Conservation (phyloP, 768 basidiomycete genomes). For the Lactarius akahatsu region DNA sequence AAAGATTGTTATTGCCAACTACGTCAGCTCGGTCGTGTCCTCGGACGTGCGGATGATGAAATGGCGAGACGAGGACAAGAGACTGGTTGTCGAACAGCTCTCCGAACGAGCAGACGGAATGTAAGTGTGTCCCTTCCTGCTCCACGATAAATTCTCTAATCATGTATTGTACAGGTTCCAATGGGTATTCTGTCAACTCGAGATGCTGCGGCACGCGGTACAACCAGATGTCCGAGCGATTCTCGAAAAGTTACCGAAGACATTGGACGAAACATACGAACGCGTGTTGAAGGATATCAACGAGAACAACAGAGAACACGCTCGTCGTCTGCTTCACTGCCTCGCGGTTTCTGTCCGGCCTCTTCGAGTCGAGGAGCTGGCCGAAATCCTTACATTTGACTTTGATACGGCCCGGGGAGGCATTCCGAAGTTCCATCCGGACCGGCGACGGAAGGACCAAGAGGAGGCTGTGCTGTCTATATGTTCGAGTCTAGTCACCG, state of each 20-base stretch:
- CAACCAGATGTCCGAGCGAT: neutral
- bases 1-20: too few relatives aligned
- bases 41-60: too few relatives aligned
- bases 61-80: too few relatives aligned
- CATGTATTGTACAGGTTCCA: neutral
- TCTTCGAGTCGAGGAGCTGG: neutral
- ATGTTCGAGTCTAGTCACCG: slow-evolving; percentile 9
- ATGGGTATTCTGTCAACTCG: neutral
- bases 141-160: neutral
- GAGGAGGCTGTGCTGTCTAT: slow-evolving; percentile 9
- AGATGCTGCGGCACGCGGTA: neutral
- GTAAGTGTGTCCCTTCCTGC: neutral
- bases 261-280: neutral
- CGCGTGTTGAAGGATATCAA: slow-evolving; percentile 8
- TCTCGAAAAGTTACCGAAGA: slow-evolving; percentile 8
- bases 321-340: slow-evolving; percentile 14
- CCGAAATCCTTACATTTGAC: slow-evolving; percentile 17
- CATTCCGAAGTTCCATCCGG: slow-evolving; percentile 1
- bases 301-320: slow-evolving; percentile 4
- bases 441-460: slow-evolving; percentile 8
- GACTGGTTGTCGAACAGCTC: too few relatives aligned
- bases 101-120: too few relatives aligned
- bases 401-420: neutral
- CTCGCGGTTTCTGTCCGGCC: neutral
- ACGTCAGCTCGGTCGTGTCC: too few relatives aligned